These are phyloP conservation scores for Spencermartinsiella europaea DNA, from an alignment of 805 yeast genomes.

Conservation along the genomic window DNA sequence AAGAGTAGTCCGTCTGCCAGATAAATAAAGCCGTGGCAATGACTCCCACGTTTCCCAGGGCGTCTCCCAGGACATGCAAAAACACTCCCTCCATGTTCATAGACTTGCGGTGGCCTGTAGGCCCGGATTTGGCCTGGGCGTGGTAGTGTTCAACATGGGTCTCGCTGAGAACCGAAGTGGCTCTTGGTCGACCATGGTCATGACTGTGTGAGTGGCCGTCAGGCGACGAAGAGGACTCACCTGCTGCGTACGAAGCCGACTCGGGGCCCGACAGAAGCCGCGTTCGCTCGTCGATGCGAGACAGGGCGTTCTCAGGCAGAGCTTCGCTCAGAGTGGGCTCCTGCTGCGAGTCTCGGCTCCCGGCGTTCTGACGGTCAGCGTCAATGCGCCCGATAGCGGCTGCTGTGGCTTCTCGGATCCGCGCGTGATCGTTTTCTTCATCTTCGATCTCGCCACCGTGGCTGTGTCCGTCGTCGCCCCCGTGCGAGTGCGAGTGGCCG, in stretches of 20 bases:
- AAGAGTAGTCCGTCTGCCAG: slow-evolving; percentile 86
- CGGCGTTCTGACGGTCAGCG: slow-evolving; percentile 9
- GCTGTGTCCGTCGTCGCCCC: slow-evolving; percentile 20
- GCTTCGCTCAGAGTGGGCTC: slow-evolving; percentile 32
- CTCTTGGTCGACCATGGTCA: slow-evolving; percentile 4
- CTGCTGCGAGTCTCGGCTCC: slow-evolving; percentile 7
- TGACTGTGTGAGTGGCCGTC: neutral
- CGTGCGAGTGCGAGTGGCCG: slow-evolving; percentile 45
- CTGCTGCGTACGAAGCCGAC: neutral
- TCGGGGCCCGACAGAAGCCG: slow-evolving; percentile 28
- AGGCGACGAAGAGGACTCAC: slow-evolving; percentile 1
- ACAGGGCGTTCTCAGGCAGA: slow-evolving; percentile 46
- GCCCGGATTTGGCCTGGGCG: slow-evolving; percentile 22
- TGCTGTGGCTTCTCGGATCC: slow-evolving; percentile 22
- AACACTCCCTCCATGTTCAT: slow-evolving; percentile 97
- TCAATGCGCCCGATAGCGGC: slow-evolving; percentile 5
- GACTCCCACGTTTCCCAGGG: slow-evolving; percentile 92
- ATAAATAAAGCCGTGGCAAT: slow-evolving; percentile 83
- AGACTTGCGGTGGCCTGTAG: slow-evolving; percentile 45
- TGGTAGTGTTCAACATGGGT: slow-evolving; percentile 30
- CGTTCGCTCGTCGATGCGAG: slow-evolving; percentile 34
- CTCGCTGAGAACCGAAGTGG: slow-evolving; percentile 15
- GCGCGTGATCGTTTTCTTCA: slow-evolving; percentile 24
- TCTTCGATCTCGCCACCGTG: too few relatives aligned
- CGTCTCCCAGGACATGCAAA: slow-evolving; percentile 93